A percentile compares a stretch with the other conserved stretches of the same genome.
phyloP scores from a whole-genome alignment of 176 grass and related monocot species.

The Zoysia japonica region DNA sequence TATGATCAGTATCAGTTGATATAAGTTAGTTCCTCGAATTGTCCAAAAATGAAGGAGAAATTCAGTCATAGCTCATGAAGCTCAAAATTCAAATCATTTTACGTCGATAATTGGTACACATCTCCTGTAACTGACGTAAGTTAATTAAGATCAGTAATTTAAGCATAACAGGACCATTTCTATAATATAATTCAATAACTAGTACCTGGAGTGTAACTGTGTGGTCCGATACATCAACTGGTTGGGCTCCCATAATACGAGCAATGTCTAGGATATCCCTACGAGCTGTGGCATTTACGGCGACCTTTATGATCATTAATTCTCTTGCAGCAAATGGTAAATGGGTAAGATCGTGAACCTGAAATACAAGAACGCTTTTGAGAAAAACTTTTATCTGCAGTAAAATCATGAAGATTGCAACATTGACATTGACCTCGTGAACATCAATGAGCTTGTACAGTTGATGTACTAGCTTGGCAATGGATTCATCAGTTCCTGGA shows the following conservation, averaged over 20 bases:
- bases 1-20: background rate
- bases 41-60: background rate
- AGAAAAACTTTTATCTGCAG: background rate
- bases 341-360: constrained; percentile 70
- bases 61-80: background rate
- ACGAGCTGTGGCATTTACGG: constrained; percentile 62
- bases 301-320: constrained; percentile 76
- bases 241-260: constrained; percentile 63
- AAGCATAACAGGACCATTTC: too few species aligned
- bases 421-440: constrained; percentile 47
- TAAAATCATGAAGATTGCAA: constrained; percentile 12
- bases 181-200: background rate
- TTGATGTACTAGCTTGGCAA: constrained; percentile 63
- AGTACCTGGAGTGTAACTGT: constrained; percentile 76
- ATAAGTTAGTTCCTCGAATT: background rate
- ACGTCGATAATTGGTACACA: background rate
- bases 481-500: constrained; percentile 79
- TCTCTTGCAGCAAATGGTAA: constrained; percentile 72
- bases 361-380: constrained; percentile 13
- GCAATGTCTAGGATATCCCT: constrained; percentile 77
- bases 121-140: background rate
- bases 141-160: background rate
- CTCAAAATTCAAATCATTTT: background rate
- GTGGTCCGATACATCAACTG: constrained; percentile 77
- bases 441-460: constrained; percentile 78